These are phyloP conservation scores for Russula sp. DNA, from an alignment of 768 basidiomycete genomes.

Conservation along the genomic window DNA sequence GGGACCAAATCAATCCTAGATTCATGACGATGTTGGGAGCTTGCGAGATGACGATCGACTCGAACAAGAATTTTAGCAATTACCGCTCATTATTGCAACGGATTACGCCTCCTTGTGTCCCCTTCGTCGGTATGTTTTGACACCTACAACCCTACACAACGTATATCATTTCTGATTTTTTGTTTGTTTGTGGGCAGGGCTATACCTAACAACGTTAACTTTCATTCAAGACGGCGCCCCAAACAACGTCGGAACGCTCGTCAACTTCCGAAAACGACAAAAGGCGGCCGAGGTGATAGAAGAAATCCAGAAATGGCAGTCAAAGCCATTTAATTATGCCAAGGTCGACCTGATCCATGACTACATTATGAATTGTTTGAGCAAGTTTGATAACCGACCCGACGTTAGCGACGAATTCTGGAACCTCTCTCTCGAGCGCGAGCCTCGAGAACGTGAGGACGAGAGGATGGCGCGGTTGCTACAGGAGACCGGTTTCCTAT, in stretches of 20 bases:
- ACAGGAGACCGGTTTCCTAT: slow-evolving; percentile 87
- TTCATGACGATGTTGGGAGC: slow-evolving; percentile 68
- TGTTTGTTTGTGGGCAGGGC: slow-evolving; percentile 50
- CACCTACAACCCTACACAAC: neutral
- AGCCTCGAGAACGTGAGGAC: slow-evolving; percentile 93
- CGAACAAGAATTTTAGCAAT: slow-evolving; percentile 90
- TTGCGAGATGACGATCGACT: slow-evolving; percentile 88
- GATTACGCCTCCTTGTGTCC: slow-evolving; percentile 90
- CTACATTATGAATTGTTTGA: slow-evolving; percentile 78
- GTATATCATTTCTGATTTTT: neutral
- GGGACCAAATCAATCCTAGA: slow-evolving; percentile 81
- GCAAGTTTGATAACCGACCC: slow-evolving; percentile 61
- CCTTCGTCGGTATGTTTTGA: slow-evolving; percentile 79
- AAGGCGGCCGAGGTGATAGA: slow-evolving; percentile 95
- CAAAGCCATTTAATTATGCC: slow-evolving; percentile 82
- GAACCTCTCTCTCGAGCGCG: slow-evolving; percentile 79
- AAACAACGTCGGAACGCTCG: slow-evolving; percentile 74
- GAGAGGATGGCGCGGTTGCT: slow-evolving; percentile 92
- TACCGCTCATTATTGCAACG: slow-evolving; percentile 81
- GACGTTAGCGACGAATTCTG: slow-evolving; percentile 79
- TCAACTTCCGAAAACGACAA: slow-evolving; percentile 95
- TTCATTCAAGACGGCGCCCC: slow-evolving; percentile 97
- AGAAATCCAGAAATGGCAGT: slow-evolving; percentile 96
- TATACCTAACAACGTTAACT: slow-evolving; percentile 94
- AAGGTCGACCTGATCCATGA: slow-evolving; percentile 61